Base-by-base conservation (phyloP, 495 filamentous ascomycete genomes). In the Neurospora cerealis region DNA sequence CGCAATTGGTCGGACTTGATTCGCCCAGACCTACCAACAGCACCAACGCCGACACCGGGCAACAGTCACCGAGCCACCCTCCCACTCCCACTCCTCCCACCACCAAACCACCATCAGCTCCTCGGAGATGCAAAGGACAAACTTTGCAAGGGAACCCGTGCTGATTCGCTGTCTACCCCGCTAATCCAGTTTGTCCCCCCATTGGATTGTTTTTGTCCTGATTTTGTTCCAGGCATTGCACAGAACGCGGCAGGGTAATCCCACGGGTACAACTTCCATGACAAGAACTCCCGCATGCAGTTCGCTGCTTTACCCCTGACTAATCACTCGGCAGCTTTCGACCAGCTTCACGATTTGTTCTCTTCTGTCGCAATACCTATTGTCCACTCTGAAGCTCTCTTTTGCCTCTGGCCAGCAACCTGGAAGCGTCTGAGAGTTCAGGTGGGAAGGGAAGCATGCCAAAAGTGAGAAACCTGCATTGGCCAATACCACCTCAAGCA, bases 101-200 rank as follows among this genome's bases (percentile, higher is more conserved):
- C 54, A 66, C 28, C 54, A 66, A 34, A 66, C 15, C 54, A 66
- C 54, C 28, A 36, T 28, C 54, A 34, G 54, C 74, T 80, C 81
- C 80, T 83, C 78, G 80, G 80, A 81, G 80, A 83, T 83, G 81
- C 75, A 70, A 75, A 73, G 74, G 60, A 34, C 54, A 34, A 66
- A 34, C 6, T 66, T 66, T 62, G 66, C 70, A 60, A 73, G 73
- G 70, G 54, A 73, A 71, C 21, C 72, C 39, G 70, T 37, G 40
- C 48, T 48, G 70, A 69, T 66, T 66, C 54, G 54, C 28, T 66
- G 54, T 62, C 28, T 62, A 62, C 54, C 54, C 54, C 54, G 54
- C 54, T 19, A 62, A 34, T 62, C 1, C 28, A 34, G 54, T 15
- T 17, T 32, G 54, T 62, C 7, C 15, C 54, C 6, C 11, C 24